Base-by-base conservation (phyloP, 2,329 filamentous ascomycete species). In the Lanzia echinophila region DNA sequence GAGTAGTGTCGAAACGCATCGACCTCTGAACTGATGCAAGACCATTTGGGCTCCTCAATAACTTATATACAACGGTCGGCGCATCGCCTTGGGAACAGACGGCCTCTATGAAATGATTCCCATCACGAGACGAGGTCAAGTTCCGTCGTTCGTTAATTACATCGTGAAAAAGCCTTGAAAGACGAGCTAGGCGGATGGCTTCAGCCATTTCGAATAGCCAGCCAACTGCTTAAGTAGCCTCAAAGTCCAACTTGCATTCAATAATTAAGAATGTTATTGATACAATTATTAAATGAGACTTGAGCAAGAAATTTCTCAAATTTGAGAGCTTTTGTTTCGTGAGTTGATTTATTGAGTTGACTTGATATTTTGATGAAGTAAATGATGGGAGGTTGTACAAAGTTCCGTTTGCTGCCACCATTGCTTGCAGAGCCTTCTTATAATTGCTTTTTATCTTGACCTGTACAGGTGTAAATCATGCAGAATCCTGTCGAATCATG, bases 101-200 rank as follows among this genome's bases (percentile, higher is more conserved):
- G 0, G 77, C 72, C 60, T 81, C 77, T 3, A 81, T 39, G 48
- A 79, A 77, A 6, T 71, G 68, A 33, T 70, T 72, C 6, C 67
- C 71, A 57, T 77, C 70, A 10, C 64, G 63, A 17, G 67, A 36
- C 5, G 61, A 73, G 15, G 67, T 67, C 7, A 78, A 49, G 1
- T 62, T 54, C 24, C 71, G 68, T 56, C 70, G 65, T 6, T 72
- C 74, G 32, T 68, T 49, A 11, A 77, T 55, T 24, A 75, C 63
- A 10, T 62, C 57, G 39, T 68, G 63, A 62, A 77, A 75, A 47
- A 71, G 67, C 52, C 69, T 71, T 3, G 63, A 61, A 31, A 75
- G 60, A 49, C 63, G 55, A 55, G 47, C 58, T 47, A 22, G 60
- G 57, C 44, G 31, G 28, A 17, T 57, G 57, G 19, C 58, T n/a